Base-by-base conservation (phyloP, 2,329 filamentous ascomycete species). In the Colletotrichum echinochloae region DNA sequence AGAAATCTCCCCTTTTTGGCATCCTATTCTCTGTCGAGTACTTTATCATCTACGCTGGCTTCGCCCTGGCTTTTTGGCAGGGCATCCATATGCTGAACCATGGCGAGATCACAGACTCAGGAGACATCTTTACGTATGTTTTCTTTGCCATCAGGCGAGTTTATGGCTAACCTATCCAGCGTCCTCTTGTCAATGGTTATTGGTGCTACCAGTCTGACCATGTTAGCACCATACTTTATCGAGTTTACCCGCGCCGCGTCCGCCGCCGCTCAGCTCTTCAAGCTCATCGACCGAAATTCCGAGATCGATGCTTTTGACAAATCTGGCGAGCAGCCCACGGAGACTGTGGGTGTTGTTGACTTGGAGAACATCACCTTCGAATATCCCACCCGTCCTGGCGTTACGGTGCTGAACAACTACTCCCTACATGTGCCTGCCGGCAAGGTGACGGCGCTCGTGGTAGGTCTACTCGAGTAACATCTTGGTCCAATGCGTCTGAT, bases 11-110 rank as follows among this genome's bases (percentile, higher is more conserved):
- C 1, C 74, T 82, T 3, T 79, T 79, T 55, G 82, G 80, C 7
- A 70, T 81, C 16, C 73, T 84, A 62, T 83, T 83, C 72, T 80
- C 78, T 2, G 74, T 73, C 4, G 79, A 83, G 71, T 84, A 82
- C 62, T 79, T 78, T 56, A 78, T 83, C 66, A 81, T 84, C 55
- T 84, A 83, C 48, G 75, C 80, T 1, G 82, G 82, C 12, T 83
- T 82, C 55, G 81, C 79, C 1, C 77, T 85, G 7, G 81, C 81
- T 9, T 85, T 85, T 62, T 85, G 83, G 83, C 83, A 84, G 66
- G 83, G 83, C 11, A 74, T 83, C 44, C 76, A 74, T 35, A 79
- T 84, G 77, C 75, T 80, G 20, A 74, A 77, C 12, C 75, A 74
- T 1, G 81, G 81, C 16, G 80, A 83, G 63, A 80, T 85, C 33